Conservation (phyloP, 2,329 filamentous ascomycete species). For the Lomentospora prolificans region DNA sequence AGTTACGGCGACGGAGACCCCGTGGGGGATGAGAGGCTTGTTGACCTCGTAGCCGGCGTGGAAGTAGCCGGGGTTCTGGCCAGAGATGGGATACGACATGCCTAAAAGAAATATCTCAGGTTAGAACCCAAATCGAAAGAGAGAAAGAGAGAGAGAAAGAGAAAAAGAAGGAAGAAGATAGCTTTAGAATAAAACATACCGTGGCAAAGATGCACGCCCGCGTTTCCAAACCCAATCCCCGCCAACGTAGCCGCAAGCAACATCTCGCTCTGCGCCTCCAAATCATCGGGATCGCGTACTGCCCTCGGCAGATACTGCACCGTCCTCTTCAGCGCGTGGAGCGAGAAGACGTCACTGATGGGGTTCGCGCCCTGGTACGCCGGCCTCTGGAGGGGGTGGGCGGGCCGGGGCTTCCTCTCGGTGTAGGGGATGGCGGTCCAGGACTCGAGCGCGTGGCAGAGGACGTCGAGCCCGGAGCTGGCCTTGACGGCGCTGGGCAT, state of each 20-base stretch:
- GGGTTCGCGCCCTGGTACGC: constrained; percentile 97
- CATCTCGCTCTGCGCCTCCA: constrained; percentile 92
- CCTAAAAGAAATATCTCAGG: constrained; percentile 39
- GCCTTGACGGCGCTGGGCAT: constrained; percentile 95
- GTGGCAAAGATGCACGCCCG: constrained; percentile 75
- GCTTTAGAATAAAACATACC: constrained; percentile 34
- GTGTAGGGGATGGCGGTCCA: constrained; percentile 97
- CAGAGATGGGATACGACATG: constrained; percentile 96
- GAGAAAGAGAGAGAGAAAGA: not conserved
- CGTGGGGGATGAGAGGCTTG: constrained; percentile 80
- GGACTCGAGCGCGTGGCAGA: constrained; percentile 90
- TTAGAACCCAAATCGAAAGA: not conserved
- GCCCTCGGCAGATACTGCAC: constrained; percentile 88
- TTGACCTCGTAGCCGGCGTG: constrained; percentile 78
- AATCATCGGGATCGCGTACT: constrained; percentile 78
- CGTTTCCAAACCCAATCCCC: constrained; percentile 94
- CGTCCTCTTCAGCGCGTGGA: constrained; percentile 72
- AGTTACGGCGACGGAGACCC: constrained; percentile 88
- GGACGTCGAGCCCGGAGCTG: constrained; percentile 81
- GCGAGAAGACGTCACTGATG: constrained; percentile 93
- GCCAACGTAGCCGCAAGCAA: constrained; percentile 87
- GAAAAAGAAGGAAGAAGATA: not conserved
- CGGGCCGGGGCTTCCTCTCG: constrained; percentile 71
- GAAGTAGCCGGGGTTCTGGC: constrained; percentile 81
- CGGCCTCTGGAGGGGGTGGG: constrained; percentile 82